A percentile compares a stretch with the other conserved stretches of the same genome.
Evolutionary conservation across 106 monocot genomes (phyloP).

Genomic region (Narthecium ossifragum): DNA sequence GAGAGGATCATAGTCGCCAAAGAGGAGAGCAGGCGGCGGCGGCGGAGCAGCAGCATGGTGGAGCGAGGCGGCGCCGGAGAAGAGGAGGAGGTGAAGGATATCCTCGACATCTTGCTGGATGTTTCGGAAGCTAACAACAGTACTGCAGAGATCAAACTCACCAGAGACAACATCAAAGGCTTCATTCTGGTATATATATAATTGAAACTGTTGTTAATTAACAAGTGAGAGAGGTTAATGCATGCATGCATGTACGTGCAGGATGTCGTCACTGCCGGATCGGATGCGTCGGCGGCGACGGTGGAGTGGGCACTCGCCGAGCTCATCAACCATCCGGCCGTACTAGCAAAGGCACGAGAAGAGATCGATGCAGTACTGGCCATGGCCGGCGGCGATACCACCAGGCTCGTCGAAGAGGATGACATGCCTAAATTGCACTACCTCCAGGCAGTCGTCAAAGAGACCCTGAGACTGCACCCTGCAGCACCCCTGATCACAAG

Average conservation of each 20-base stretch:
- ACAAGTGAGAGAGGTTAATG: too few species aligned
- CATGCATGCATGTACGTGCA: not conserved
- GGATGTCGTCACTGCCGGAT: slow-evolving; percentile 31
- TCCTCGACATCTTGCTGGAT: too few species aligned
- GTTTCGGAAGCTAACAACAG: too few species aligned
- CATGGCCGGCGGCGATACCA: too few species aligned
- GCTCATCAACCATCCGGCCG: slow-evolving; percentile 20
- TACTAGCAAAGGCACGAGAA: not conserved
- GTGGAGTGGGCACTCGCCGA: slow-evolving; percentile 20
- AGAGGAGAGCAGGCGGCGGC: too few species aligned
- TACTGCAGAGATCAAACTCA: slow-evolving; percentile 17
- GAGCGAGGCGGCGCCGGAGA: too few species aligned
- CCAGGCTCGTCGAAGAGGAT: slow-evolving; percentile 19
- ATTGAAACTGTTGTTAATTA: not conserved
- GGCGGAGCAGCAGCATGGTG: too few species aligned
- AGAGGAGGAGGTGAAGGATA: too few species aligned
- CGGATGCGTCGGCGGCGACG: slow-evolving; percentile 14
- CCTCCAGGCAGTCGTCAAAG: slow-evolving; percentile 34
- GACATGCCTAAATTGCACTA: slow-evolving; percentile 31
- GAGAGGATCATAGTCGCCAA: too few species aligned
- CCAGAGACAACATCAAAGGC: slow-evolving; percentile 26
- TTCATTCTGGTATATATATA: slow-evolving; percentile 18
- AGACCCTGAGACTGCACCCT: slow-evolving; percentile 38
- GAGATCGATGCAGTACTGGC: slow-evolving; percentile 16
- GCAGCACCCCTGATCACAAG: slow-evolving; percentile 17